A percentile compares a stretch with the other conserved stretches of the same genome.
Evolutionary conservation across 345 rosid species (phyloP).

Genomic region (Melaleuca alternifolia): DNA sequence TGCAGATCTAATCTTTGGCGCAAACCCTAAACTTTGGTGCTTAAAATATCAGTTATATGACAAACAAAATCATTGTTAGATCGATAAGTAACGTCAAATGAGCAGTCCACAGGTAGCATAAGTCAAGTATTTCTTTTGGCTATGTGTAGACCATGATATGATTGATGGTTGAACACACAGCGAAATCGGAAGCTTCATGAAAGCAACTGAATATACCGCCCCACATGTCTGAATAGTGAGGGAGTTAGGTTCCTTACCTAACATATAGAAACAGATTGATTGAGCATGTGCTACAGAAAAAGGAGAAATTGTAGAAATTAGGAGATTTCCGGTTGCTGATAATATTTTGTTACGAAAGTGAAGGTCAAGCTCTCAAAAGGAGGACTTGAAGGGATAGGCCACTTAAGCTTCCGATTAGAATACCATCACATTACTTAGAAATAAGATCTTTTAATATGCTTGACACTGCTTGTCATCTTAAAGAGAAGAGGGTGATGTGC

Average conservation of each 20-base stretch:
- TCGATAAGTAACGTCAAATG: neutral
- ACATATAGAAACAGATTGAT: constrained; percentile 4
- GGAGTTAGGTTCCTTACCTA: constrained; percentile 33
- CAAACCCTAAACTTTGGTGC: neutral
- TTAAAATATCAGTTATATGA: neutral
- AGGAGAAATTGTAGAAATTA: neutral
- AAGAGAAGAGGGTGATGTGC: neutral
- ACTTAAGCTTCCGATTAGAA: too few species aligned
- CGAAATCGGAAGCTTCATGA: constrained; percentile 6
- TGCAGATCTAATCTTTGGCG: neutral
- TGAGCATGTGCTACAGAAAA: neutral
- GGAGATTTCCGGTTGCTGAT: neutral
- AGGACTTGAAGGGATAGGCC: neutral
- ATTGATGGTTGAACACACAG: neutral
- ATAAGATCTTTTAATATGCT: neutral
- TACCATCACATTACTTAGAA: neutral
- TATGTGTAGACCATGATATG: neutral
- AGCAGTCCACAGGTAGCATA: neutral
- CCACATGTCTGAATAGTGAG: constrained; percentile 20
- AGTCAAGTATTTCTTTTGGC: neutral
- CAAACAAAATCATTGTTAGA: neutral
- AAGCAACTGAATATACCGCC: constrained; percentile 20
- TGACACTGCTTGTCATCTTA: neutral
- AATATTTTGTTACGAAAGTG: neutral
- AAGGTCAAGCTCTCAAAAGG: neutral